Percentiles rank a stretch among this genome's conserved stretches.
Conservation (phyloP, 352 stramenopile genomes). For the Phytophthora pini region DNA sequence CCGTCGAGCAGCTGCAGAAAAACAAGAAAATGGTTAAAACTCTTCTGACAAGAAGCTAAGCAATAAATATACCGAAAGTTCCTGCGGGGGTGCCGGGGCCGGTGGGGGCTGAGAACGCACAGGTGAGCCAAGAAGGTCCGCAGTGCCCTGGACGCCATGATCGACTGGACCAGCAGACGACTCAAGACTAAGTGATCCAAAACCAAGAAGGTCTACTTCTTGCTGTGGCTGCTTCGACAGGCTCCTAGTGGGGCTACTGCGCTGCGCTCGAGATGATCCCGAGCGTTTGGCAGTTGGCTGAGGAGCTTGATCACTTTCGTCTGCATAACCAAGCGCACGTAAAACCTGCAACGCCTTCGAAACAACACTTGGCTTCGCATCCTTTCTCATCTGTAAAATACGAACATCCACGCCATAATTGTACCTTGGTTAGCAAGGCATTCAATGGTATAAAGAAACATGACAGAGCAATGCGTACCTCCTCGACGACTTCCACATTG, state of each 20-base stretch:
- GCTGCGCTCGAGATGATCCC: slow-evolving; percentile 18
- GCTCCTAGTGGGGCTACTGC: slow-evolving; percentile 25
- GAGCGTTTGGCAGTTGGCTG: slow-evolving; percentile 16
- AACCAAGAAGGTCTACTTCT: slow-evolving; percentile 84
- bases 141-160: slow-evolving; percentile 15
- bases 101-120: slow-evolving; percentile 26
- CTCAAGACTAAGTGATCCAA: slow-evolving; percentile 65
- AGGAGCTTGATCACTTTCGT: slow-evolving; percentile 41
- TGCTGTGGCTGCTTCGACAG: slow-evolving; percentile 33
- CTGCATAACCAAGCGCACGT: slow-evolving; percentile 65
- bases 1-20: slow-evolving; percentile 48
- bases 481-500: slow-evolving; percentile 84
- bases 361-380: slow-evolving; percentile 81
- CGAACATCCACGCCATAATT: neutral
- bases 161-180: slow-evolving; percentile 26
- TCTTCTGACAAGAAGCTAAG: slow-evolving; percentile 9
- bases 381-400: slow-evolving; percentile 55
- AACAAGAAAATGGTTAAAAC: slow-evolving; percentile 9
- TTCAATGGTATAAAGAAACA: neutral
- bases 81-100: slow-evolving; percentile 33
- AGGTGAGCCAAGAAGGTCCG: slow-evolving; percentile 36
- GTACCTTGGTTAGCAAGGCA: slow-evolving; percentile 3
- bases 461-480: slow-evolving; percentile 36
- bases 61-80: slow-evolving; percentile 62
- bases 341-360: slow-evolving; percentile 81